A percentile compares a stretch with the other conserved stretches of the same genome.
These are phyloP conservation scores for Fusarium buxicola DNA, from an alignment of 2,329 filamentous ascomycete species.

Conservation along the genomic window DNA sequence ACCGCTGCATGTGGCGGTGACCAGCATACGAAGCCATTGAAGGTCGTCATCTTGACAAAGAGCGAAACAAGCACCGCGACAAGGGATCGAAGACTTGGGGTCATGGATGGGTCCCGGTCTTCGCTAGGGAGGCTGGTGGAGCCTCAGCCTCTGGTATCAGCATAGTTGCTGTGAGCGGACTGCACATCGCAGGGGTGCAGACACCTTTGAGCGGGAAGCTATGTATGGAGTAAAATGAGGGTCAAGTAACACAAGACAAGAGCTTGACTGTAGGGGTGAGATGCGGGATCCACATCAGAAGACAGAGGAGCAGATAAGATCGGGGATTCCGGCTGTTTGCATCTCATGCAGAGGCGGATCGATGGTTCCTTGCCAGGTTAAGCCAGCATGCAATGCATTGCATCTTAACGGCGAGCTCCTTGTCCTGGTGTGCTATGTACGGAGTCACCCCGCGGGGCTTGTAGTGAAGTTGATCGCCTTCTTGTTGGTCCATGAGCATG, in stretches of 20 bases:
- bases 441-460: no score
- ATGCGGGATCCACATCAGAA: not conserved
- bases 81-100: constrained; percentile 6
- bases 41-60: constrained; percentile 23
- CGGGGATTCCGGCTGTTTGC: not conserved
- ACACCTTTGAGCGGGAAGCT: no score
- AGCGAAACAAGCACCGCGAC: constrained; percentile 8
- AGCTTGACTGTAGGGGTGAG: not conserved
- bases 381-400: not conserved
- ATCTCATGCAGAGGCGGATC: constrained; percentile 9
- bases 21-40: constrained; percentile 9
- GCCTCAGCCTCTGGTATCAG: constrained; percentile 17
- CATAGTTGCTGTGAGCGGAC: constrained; percentile 7
- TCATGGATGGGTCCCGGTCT: not conserved
- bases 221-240: not conserved
- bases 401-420: not conserved
- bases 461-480: not conserved
- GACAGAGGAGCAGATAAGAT: not conserved
- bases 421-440: no score
- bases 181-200: constrained; percentile 28
- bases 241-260: constrained; percentile 9
- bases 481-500: constrained; percentile 4
- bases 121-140: constrained; percentile 20
- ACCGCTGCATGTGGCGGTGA: constrained; percentile 2
- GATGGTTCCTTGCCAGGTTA: constrained; percentile 1